These are phyloP conservation scores for Mycosphaerella sp. DNA, from an alignment of 2,329 filamentous ascomycete species.

Conservation along the genomic window DNA sequence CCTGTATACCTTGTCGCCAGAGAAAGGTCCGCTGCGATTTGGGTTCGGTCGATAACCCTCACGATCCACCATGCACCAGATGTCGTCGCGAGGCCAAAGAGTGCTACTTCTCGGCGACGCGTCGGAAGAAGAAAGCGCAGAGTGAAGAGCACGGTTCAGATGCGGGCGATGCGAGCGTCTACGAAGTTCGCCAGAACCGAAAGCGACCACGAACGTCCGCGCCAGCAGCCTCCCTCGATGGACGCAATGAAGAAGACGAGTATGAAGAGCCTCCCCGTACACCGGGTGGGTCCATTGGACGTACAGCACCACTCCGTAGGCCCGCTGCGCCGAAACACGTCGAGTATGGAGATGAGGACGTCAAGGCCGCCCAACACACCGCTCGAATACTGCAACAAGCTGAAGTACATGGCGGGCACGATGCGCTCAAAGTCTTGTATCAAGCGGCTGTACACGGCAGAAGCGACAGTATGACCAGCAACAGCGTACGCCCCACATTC, in stretches of 20 bases:
- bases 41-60: slow-evolving; percentile 80
- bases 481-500: slow-evolving; percentile 22
- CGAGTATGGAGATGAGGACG: slow-evolving; percentile 46
- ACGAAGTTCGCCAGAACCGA: slow-evolving; percentile 65
- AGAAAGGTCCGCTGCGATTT: slow-evolving; percentile 55
- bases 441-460: slow-evolving; percentile 60
- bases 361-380: slow-evolving; percentile 54
- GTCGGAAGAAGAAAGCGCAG: slow-evolving; percentile 77
- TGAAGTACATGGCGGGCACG: slow-evolving; percentile 83
- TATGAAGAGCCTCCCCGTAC: slow-evolving; percentile 56
- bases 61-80: slow-evolving; percentile 87
- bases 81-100: slow-evolving; percentile 94
- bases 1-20: slow-evolving; percentile 50
- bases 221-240: slow-evolving; percentile 36
- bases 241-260: slow-evolving; percentile 39
- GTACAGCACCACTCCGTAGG: slow-evolving; percentile 59
- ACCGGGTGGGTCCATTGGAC: slow-evolving; percentile 59
- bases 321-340: slow-evolving; percentile 41
- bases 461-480: slow-evolving; percentile 39
- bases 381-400: slow-evolving; percentile 53
- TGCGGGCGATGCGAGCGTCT: slow-evolving; percentile 48
- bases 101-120: slow-evolving; percentile 92
- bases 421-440: slow-evolving; percentile 84
- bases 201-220: slow-evolving; percentile 50
- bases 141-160: slow-evolving; percentile 37